Evolutionary conservation across 2,329 filamentous ascomycete species (phyloP).

Genomic region (Trichoderma oligosporum): DNA sequence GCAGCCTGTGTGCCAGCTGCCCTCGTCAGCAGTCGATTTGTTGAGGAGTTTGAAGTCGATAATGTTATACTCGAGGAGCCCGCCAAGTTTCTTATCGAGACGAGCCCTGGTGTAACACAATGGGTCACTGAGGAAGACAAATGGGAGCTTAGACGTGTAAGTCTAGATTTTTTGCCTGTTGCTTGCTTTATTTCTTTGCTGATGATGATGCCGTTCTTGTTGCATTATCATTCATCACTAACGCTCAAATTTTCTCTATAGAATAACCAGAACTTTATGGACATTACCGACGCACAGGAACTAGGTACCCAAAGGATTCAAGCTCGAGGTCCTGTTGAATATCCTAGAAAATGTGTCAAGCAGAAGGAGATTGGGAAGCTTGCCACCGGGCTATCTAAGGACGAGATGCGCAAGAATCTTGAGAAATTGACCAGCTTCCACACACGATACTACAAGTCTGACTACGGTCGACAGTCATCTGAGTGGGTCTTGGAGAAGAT

Average conservation of each 20-base stretch:
- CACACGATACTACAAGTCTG: slow-evolving; percentile 76
- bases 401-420: slow-evolving; percentile 72
- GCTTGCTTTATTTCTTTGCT: no score
- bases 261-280: slow-evolving; percentile 87
- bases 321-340: slow-evolving; percentile 45
- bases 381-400: slow-evolving; percentile 65
- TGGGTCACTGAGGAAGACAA: slow-evolving; percentile 96
- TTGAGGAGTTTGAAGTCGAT: slow-evolving; percentile 50
- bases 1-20: slow-evolving; percentile 53
- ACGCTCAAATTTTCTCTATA: slow-evolving; percentile 41
- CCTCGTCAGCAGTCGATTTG: slow-evolving; percentile 52
- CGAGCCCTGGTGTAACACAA: slow-evolving; percentile 74
- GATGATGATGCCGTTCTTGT: no score
- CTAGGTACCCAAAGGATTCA: slow-evolving; percentile 45
- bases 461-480: slow-evolving; percentile 77
- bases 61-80: slow-evolving; percentile 48
- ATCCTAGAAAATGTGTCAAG: slow-evolving; percentile 62
- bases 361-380: slow-evolving; percentile 65
- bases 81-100: slow-evolving; percentile 67
- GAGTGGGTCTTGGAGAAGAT: slow-evolving; percentile 81
- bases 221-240: not conserved
- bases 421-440: slow-evolving; percentile 75
- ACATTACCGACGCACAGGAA: slow-evolving; percentile 74
- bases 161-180: no score
- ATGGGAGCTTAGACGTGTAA: slow-evolving; percentile 80